These are phyloP conservation scores for Microbotryomycetes sp. DNA, from an alignment of 1,284 basidiomycete genomes.

Conservation along the genomic window DNA sequence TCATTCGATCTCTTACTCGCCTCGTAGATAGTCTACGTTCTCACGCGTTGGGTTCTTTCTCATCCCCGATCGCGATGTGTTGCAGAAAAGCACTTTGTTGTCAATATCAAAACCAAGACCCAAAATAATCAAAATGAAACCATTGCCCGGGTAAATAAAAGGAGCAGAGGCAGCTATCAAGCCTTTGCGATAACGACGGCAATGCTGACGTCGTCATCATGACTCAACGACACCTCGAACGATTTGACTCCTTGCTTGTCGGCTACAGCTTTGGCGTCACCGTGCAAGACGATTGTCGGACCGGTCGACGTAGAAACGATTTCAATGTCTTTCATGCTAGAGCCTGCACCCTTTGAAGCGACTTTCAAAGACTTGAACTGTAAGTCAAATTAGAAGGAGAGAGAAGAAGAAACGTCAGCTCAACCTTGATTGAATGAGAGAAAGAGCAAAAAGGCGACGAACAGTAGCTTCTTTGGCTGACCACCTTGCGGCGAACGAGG, in stretches of 20 bases:
- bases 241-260: slow-evolving; percentile 63
- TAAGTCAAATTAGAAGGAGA: neutral
- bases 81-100: too few relatives aligned
- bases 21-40: too few relatives aligned
- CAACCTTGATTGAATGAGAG: neutral
- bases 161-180: too few relatives aligned
- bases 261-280: slow-evolving; percentile 72
- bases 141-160: too few relatives aligned
- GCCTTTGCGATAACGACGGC: slow-evolving; percentile 24
- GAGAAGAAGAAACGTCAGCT: neutral
- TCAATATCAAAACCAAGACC: too few relatives aligned
- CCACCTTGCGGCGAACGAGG: slow-evolving; percentile 95
- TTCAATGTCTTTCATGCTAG: slow-evolving; percentile 93
- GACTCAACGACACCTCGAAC: slow-evolving; percentile 79
- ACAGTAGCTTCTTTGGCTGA: slow-evolving; percentile 69
- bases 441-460: neutral
- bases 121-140: too few relatives aligned
- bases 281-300: slow-evolving; percentile 53
- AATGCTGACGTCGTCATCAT: slow-evolving; percentile 46
- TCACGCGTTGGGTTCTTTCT: too few relatives aligned
- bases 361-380: slow-evolving; percentile 90
- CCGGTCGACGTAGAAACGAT: slow-evolving; percentile 60
- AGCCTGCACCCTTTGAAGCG: slow-evolving; percentile 80
- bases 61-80: too few relatives aligned
- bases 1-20: too few relatives aligned